These are phyloP conservation scores for Sonneratia caseolaris DNA, from an alignment of 345 rosid species.

Conservation along the genomic window DNA sequence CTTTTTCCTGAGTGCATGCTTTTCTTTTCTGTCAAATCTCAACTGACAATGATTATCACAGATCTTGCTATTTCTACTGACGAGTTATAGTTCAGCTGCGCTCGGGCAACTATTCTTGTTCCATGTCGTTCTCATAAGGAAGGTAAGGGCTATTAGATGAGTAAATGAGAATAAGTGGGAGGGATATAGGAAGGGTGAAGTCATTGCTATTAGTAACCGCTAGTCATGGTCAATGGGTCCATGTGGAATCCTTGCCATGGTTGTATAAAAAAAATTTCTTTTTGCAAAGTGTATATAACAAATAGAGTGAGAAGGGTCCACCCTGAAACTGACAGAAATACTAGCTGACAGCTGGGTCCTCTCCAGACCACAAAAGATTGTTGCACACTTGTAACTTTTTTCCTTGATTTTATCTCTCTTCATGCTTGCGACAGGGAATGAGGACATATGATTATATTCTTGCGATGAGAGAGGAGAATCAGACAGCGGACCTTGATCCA, in stretches of 20 bases:
- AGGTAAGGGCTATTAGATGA: slow-evolving; percentile 32
- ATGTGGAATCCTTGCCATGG: too few relatives aligned
- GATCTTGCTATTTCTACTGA: slow-evolving; percentile 63
- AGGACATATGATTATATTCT: slow-evolving; percentile 89
- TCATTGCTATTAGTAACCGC: too few relatives aligned
- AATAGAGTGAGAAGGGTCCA: too few relatives aligned
- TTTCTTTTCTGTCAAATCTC: slow-evolving; percentile 9
- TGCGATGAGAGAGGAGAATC: slow-evolving; percentile 87
- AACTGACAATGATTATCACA: slow-evolving; percentile 19
- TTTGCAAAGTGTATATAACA: too few relatives aligned
- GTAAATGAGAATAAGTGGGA: too few relatives aligned
- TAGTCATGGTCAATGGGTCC: too few relatives aligned
- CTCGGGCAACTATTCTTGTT: slow-evolving; percentile 96
- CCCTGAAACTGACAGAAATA: too few relatives aligned
- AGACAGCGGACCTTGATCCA: slow-evolving; percentile 49
- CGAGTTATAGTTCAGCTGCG: slow-evolving; percentile 84
- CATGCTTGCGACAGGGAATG: slow-evolving; percentile 53
- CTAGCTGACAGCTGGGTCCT: too few relatives aligned
- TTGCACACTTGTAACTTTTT: too few relatives aligned
- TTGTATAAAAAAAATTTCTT: too few relatives aligned
- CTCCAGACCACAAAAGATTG: too few relatives aligned
- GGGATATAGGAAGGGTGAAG: too few relatives aligned
- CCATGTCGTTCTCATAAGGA: slow-evolving; percentile 87
- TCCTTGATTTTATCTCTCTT: background rate
- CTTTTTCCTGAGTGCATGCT: background rate